A percentile compares a stretch with the other conserved stretches of the same genome.
Evolutionary conservation across 208 protist genomes (phyloP).

Genomic region (Crithidia mellificae): DNA sequence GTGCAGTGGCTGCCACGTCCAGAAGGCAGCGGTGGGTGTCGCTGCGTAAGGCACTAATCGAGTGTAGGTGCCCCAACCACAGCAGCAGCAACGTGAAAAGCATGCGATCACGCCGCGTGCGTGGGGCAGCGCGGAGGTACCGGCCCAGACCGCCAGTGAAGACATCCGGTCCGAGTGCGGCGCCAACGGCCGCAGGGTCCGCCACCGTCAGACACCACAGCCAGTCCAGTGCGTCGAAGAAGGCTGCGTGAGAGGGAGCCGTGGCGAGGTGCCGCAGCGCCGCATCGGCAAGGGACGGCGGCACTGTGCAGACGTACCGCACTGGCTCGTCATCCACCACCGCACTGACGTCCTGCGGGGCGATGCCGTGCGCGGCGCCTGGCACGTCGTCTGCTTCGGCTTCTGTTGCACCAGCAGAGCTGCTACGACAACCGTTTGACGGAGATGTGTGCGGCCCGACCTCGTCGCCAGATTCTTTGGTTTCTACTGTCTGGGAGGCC

Average conservation of each 20-base stretch:
- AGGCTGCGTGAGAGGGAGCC: slow-evolving; percentile 55
- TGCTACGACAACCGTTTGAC: not conserved
- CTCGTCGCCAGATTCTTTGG: not conserved
- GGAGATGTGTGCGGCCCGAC: too few species aligned
- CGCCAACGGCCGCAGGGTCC: slow-evolving; percentile 35
- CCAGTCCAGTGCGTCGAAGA: slow-evolving; percentile 63
- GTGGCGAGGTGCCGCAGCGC: slow-evolving; percentile 42
- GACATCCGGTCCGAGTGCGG: slow-evolving; percentile 29
- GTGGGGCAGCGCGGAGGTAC: slow-evolving; percentile 55
- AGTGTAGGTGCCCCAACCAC: slow-evolving; percentile 65
- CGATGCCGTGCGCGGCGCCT: not conserved
- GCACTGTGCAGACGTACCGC: slow-evolving; percentile 39
- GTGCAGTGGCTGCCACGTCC: slow-evolving; percentile 29
- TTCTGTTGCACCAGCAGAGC: not conserved
- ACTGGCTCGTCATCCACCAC: slow-evolving; percentile 43
- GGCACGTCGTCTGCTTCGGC: not conserved
- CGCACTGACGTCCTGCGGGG: slow-evolving; percentile 36
- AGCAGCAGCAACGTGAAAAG: slow-evolving; percentile 70
- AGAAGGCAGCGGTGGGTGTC: slow-evolving; percentile 42
- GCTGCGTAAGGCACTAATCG: slow-evolving; percentile 27
- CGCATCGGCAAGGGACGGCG: slow-evolving; percentile 27
- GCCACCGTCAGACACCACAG: slow-evolving; percentile 77
- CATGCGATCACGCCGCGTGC: slow-evolving; percentile 64
- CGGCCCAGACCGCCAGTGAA: slow-evolving; percentile 48
- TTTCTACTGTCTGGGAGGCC: not conserved